Base-by-base conservation (phyloP, 768 basidiomycete species). In the Lactarius akahatsu region DNA sequence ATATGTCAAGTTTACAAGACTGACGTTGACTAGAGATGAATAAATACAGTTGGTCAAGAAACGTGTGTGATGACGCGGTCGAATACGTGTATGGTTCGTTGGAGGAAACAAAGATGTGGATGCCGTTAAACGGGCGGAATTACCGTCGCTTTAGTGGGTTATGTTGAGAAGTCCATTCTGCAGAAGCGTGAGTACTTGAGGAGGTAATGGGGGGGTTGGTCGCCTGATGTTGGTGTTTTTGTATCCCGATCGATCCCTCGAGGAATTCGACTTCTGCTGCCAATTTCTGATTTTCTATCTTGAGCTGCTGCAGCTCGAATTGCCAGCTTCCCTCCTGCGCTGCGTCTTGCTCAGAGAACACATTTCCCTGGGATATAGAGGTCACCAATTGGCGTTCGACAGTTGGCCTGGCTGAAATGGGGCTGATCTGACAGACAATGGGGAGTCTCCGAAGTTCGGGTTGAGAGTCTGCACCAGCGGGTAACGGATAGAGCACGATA, bases 271-370 rank as follows among this genome's bases (percentile, higher is more conserved):
- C 67, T 72, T 92, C 89, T 56, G 89, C 88, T 60, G 75, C 75
- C 63, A 93, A 69, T 67, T 86, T 76, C 76, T 85, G 80, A 72
- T 93, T 94, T 61, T 83, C 80, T 71, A 87, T 87, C 73, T 86
- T 83, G 70, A 95, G 80, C 75, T 94, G 91, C 77, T 93, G 89
- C 57, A 96, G 80, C 78, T 94, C 92, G 71, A 94, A 96, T 78
- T 96, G 94, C 94, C 95, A 97, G 70, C 91, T 93, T 38, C 89
- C 88, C 13, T 85, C 87, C 5, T 88, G 79, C 16, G 77, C 75
- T 0, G 83, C 81, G 52, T 90, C 86, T 16, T 95, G 81, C 74
- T 92, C 91, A 47, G 85, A 86, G 68, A 93, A 94, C 20, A 94
- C 74, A 69, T 91, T 80, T 66, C 76, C 72, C 47, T 72, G 74